Evolutionary conservation across 805 yeast species (phyloP).

Genomic region (Metschnikowia henanensis): DNA sequence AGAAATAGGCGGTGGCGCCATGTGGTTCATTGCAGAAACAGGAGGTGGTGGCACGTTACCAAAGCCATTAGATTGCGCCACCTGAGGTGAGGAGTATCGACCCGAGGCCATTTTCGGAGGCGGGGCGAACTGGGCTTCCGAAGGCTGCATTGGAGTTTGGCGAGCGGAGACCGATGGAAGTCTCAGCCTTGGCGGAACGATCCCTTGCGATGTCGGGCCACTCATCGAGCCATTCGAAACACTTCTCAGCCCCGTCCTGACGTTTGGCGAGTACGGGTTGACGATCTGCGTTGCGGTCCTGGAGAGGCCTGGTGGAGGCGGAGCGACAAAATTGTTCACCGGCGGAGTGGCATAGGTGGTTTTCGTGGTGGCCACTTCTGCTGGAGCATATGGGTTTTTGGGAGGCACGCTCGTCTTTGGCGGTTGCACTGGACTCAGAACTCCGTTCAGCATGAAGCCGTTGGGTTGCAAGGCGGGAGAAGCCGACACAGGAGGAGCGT

Average conservation of each 20-base stretch:
- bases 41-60: too few species aligned
- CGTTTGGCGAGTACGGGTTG: slow-evolving; percentile 17
- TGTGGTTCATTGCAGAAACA: too few species aligned
- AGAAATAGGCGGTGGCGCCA: too few species aligned
- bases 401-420: slow-evolving; percentile 19
- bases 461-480: slow-evolving; percentile 31
- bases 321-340: slow-evolving; percentile 16
- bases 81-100: slow-evolving; percentile 7
- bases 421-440: slow-evolving; percentile 20
- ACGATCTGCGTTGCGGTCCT: slow-evolving; percentile 7
- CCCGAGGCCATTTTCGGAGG: slow-evolving; percentile 6
- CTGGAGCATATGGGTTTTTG: slow-evolving; percentile 28
- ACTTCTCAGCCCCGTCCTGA: slow-evolving; percentile 6
- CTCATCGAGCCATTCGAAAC: slow-evolving; percentile 7
- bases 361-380: slow-evolving; percentile 18
- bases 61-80: slow-evolving; percentile 4
- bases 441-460: slow-evolving; percentile 26
- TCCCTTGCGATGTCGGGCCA: slow-evolving; percentile 10
- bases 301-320: slow-evolving; percentile 12
- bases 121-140: slow-evolving; percentile 6
- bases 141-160: slow-evolving; percentile 3
- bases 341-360: slow-evolving; percentile 38
- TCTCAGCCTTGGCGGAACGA: slow-evolving; percentile 8
- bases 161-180: slow-evolving; percentile 2
- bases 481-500: slow-evolving; percentile 25